phyloP scores from a whole-genome alignment of 2,329 filamentous ascomycete species.

The Verticillium tricorpus region DNA sequence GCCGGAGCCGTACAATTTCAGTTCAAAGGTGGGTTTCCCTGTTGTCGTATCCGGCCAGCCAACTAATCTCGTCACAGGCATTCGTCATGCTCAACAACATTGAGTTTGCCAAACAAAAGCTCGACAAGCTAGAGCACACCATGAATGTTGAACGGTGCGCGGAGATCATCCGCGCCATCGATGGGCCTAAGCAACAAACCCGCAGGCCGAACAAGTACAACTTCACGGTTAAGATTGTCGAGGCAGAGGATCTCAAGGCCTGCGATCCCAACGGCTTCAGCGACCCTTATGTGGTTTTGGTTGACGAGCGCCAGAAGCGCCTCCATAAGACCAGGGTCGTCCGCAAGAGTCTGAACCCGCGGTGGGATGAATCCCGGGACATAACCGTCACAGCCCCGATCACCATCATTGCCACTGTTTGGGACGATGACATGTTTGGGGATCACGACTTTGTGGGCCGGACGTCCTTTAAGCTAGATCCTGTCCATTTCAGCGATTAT shows the following conservation, averaged over 20 bases:
- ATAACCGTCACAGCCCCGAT: slow-evolving; percentile 88
- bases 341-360: slow-evolving; percentile 83
- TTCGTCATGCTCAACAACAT: slow-evolving; percentile 98
- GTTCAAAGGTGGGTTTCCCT: slow-evolving; percentile 64
- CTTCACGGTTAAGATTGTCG: slow-evolving; percentile 98
- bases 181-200: slow-evolving; percentile 61
- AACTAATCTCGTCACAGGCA: slow-evolving; percentile 50
- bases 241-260: slow-evolving; percentile 96
- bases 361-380: slow-evolving; percentile 96
- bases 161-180: slow-evolving; percentile 68
- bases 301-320: slow-evolving; percentile 96
- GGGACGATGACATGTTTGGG: slow-evolving; percentile 96
- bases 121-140: slow-evolving; percentile 83
- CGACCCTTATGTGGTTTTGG: slow-evolving; percentile 94
- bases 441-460: slow-evolving; percentile 96
- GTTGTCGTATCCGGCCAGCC: background rate
- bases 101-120: slow-evolving; percentile 86
- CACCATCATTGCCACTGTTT: slow-evolving; percentile 94
- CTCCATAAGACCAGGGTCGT: slow-evolving; percentile 92
- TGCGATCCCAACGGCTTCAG: slow-evolving; percentile 92
- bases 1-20: slow-evolving; percentile 95
- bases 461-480: slow-evolving; percentile 96
- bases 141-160: slow-evolving; percentile 93
- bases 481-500: slow-evolving; percentile 94
- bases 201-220: slow-evolving; percentile 83